phyloP scores from a whole-genome alignment of 495 filamentous ascomycete species.

The Lichina pygmaea region DNA sequence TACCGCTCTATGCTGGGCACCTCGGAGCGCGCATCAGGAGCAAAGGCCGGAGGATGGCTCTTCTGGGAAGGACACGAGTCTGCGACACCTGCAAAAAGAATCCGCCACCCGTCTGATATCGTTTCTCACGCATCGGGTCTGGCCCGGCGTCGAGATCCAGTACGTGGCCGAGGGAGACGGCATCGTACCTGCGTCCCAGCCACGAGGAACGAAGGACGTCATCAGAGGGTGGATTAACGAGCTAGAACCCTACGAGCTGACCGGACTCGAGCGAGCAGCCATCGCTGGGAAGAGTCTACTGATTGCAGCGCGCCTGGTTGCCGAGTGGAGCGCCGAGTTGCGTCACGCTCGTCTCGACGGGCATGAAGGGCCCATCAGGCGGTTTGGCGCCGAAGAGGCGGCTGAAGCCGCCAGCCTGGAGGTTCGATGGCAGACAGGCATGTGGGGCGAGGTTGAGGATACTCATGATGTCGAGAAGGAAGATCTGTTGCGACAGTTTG shows the following conservation, averaged over 20 bases:
- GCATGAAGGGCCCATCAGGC: not conserved
- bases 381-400: conserved; percentile 43
- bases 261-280: conserved; percentile 58
- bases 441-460: conserved; percentile 95
- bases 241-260: conserved; percentile 49
- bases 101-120: conserved; percentile 37
- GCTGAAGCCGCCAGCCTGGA: conserved; percentile 54
- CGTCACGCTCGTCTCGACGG: conserved; percentile 6
- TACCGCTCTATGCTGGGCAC: conserved; percentile 79
- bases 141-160: conserved; percentile 56
- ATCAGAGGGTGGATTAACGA: conserved; percentile 55
- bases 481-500: conserved; percentile 68
- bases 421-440: conserved; percentile 67
- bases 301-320: conserved; percentile 45
- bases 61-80: conserved; percentile 15
- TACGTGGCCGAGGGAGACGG: conserved; percentile 46
- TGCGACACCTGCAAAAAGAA: conserved; percentile 46
- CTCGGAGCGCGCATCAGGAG: conserved; percentile 14
- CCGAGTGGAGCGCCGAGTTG: conserved; percentile 70
- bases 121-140: conserved; percentile 45
- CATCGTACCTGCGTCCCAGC: conserved; percentile 46
- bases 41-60: conserved; percentile 5
- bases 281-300: conserved; percentile 70
- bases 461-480: conserved; percentile 93
- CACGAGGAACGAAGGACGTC: conserved; percentile 40